Evolutionary conservation across 495 filamentous ascomycete species (phyloP).

Genomic region (Talaromyces wortmannii): DNA sequence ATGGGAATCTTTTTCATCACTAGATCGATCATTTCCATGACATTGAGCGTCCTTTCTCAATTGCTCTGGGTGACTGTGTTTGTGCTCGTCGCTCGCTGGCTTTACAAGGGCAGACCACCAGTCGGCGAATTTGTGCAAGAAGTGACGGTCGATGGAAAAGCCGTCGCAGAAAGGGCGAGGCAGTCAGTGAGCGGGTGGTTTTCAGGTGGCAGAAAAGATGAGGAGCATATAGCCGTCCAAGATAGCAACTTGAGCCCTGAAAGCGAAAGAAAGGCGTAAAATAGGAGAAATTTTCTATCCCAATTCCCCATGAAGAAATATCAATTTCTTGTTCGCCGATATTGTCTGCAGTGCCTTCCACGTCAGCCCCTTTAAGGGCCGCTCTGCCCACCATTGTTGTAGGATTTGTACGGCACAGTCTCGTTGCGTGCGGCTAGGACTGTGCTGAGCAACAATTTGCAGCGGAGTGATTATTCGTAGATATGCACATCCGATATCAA

Average conservation of each 20-base stretch:
- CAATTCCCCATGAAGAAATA: not conserved
- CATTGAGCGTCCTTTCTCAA: not conserved
- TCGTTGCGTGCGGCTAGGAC: not conserved
- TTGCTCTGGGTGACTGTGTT: not conserved
- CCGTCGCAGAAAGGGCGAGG: not conserved
- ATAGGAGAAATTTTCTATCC: not conserved
- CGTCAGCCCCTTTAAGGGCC: not conserved
- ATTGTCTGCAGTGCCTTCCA: not conserved
- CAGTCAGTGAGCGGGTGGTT: not conserved
- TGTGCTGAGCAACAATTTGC: constrained; percentile 1
- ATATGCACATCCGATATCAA: constrained; percentile 4
- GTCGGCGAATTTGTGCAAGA: not conserved
- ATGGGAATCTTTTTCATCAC: not conserved
- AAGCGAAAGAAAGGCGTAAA: not conserved
- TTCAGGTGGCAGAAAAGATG: not conserved
- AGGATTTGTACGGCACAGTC: not conserved
- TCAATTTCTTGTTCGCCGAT: not conserved
- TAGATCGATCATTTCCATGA: not conserved
- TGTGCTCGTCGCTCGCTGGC: not conserved
- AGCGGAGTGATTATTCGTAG: not conserved
- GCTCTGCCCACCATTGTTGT: not conserved
- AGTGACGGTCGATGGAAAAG: not conserved
- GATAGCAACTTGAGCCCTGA: not conserved
- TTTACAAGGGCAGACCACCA: constrained; percentile 3
- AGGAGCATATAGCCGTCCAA: not conserved